phyloP scores from a whole-genome alignment of 2,329 filamentous ascomycete genomes.

The Neonectria sp. region DNA sequence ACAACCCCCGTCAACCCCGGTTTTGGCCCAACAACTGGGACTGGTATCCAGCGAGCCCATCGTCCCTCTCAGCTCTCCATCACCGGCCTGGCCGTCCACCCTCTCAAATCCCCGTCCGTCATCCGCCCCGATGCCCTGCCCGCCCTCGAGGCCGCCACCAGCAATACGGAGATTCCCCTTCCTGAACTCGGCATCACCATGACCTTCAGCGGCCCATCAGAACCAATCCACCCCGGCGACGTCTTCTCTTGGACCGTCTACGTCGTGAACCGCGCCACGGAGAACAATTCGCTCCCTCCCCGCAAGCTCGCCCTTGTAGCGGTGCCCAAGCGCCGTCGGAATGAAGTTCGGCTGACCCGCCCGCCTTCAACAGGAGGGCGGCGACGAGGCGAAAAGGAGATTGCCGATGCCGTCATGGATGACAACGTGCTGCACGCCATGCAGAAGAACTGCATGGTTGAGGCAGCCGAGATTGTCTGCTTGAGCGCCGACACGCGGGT shows the following conservation, averaged over 20 bases:
- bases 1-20: slow-evolving; percentile 75
- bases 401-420: slow-evolving; percentile 79
- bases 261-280: slow-evolving; percentile 79
- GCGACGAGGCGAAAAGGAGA: slow-evolving; percentile 55
- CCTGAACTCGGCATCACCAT: slow-evolving; percentile 81
- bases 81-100: slow-evolving; percentile 65
- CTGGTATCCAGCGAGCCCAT: slow-evolving; percentile 73
- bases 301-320: slow-evolving; percentile 81
- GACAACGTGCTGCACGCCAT: slow-evolving; percentile 80
- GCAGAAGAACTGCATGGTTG: slow-evolving; percentile 75
- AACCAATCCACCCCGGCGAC: slow-evolving; percentile 73
- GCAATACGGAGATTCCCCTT: slow-evolving; percentile 61
- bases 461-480: slow-evolving; percentile 79
- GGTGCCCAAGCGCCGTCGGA: slow-evolving; percentile 75
- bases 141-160: slow-evolving; percentile 68
- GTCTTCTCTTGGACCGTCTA: slow-evolving; percentile 82
- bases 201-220: slow-evolving; percentile 76
- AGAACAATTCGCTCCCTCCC: slow-evolving; percentile 57
- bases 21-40: slow-evolving; percentile 68
- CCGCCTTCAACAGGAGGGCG: slow-evolving; percentile 66
- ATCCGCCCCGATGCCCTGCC: slow-evolving; percentile 74
- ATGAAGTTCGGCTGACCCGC: slow-evolving; percentile 67
- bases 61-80: slow-evolving; percentile 77
- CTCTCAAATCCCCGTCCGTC: slow-evolving; percentile 71
- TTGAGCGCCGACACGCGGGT: slow-evolving; percentile 82